These are phyloP conservation scores for Melaleuca alternifolia DNA, from an alignment of 345 rosid species.

Conservation along the genomic window DNA sequence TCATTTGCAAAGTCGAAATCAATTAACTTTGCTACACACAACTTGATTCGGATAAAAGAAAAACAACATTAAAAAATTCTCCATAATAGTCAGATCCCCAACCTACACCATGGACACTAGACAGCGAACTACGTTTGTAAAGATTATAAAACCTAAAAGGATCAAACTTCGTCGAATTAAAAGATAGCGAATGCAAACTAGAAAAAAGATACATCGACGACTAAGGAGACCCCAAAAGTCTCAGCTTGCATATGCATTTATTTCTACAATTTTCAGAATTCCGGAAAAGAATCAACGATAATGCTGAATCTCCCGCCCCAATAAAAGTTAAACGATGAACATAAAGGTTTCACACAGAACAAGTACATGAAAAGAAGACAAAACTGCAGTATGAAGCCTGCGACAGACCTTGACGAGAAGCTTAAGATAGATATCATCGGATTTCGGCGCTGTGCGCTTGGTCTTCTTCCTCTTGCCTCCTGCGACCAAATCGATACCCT, in stretches of 20 bases:
- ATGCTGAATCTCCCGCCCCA: neutral
- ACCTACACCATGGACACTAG: neutral
- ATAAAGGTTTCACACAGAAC: neutral
- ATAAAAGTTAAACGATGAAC: neutral
- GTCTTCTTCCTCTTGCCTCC: slow-evolving; percentile 98
- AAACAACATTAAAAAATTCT: neutral
- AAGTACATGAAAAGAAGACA: neutral
- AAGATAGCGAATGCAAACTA: neutral
- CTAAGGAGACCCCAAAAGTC: neutral
- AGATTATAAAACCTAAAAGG: neutral
- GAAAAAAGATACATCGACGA: neutral
- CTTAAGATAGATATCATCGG: slow-evolving; percentile 92
- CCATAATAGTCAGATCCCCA: neutral
- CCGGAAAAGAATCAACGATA: neutral
- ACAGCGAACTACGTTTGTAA: neutral
- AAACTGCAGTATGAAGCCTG: neutral
- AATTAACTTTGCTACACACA: neutral
- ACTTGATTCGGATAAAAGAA: neutral
- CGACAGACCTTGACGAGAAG: slow-evolving; percentile 72
- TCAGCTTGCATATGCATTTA: neutral
- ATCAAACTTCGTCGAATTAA: neutral
- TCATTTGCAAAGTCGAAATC: neutral
- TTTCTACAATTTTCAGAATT: neutral
- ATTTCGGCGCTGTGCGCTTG: slow-evolving; percentile 75
- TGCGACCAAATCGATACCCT: slow-evolving; percentile 93